Conservation (phyloP, 2,329 filamentous ascomycete genomes). For the Fusarium sp. region DNA sequence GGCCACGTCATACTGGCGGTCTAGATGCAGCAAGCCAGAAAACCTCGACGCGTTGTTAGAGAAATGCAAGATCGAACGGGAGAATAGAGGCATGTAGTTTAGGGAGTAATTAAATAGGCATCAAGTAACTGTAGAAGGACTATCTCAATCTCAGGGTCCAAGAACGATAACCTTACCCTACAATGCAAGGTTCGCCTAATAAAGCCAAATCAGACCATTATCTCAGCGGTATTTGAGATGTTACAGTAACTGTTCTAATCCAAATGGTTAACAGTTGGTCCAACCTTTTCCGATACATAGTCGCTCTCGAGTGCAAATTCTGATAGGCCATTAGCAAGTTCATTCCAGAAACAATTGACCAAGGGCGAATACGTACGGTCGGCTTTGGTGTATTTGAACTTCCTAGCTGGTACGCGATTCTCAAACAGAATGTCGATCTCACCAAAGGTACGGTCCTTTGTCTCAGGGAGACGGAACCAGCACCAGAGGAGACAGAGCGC, state of each 20-base stretch:
- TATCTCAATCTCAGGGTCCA: background rate
- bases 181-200: background rate
- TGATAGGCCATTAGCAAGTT: rapidly evolving
- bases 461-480: conserved; percentile 44
- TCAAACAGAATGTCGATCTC: conserved; percentile 42
- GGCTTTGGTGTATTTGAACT: conserved; percentile 41
- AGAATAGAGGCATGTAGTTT: rapidly evolving
- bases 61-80: rapidly evolving
- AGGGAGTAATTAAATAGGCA: rapidly evolving
- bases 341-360: rapidly evolving
- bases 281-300: background rate
- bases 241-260: rapidly evolving
- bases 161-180: background rate
- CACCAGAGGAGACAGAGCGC: conserved; percentile 50
- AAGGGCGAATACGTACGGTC: conserved; percentile 19
- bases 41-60: too few relatives aligned
- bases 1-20: background rate
- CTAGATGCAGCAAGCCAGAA: background rate
- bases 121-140: too few relatives aligned
- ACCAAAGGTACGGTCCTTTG: conserved; percentile 41
- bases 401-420: conserved; percentile 33
- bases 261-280: background rate
- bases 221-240: too few relatives aligned
- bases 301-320: background rate
- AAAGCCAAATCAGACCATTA: background rate